Evolutionary conservation across 1,284 basidiomycete species (phyloP), one percentile per base, ranked within the genome.

Genomic region (Austroboletus rostrupii): DNA sequence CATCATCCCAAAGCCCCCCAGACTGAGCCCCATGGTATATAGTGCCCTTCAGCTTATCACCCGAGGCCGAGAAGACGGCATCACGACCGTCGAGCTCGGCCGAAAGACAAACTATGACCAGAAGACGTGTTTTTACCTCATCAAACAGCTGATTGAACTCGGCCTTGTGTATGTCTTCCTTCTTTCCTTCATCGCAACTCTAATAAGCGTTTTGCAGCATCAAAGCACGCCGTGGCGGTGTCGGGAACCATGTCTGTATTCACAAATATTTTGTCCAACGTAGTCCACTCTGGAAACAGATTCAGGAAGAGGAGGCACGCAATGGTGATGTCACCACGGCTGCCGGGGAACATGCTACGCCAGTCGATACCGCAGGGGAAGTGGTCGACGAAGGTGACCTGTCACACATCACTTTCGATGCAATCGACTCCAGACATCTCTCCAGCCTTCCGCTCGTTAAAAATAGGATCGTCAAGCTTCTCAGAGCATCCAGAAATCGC

Each of bases 91-190:
- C 12, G 80, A 88, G 36, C 74, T 96, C 12, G 89, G 90, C 35
- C 79, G 81, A 56, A 75, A 79, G 57, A 85, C 90, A n/a, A 81
- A 81, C 41, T 92, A 93, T 60, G 92, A 94, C 62, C 89, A 91
- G 61, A 94, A 93, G 68, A 88, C 90, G 1, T 89, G 90, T 57
- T 92, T 91, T 64, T 93, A 92, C 69, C 78, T 91, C 53, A 80
- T 91, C 51, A 81, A 83, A 57, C 83, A 89, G 57, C 72, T 92
- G 9, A 72, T 82, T 3, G 81, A 85, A 40, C 72, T 93, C 47
- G 81, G 81, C 54, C 72, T 90, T 31, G 78, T 92, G 89, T 91
- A 73, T 46, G 85, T 64, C 35, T n/a, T 45, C 37, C 23, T 40
- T 45, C 32, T 23, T 40, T 45, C n/a, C 17, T 17, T 21, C 26